These are phyloP conservation scores for Ephemerocybe angulata DNA, from an alignment of 768 basidiomycete species.

Conservation along the genomic window DNA sequence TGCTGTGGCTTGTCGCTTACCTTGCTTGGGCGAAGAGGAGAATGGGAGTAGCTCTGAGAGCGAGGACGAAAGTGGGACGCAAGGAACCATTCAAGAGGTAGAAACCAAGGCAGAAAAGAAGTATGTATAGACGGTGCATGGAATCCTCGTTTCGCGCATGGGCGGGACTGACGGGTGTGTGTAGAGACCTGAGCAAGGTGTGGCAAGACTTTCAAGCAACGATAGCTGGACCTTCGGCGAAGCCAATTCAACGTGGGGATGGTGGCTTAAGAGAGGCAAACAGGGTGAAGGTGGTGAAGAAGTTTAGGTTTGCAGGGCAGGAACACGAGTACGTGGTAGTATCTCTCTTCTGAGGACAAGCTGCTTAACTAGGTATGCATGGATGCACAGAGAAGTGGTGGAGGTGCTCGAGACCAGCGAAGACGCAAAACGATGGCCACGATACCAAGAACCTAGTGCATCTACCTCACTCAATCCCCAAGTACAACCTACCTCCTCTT, in stretches of 20 bases:
- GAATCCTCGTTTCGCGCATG: neutral
- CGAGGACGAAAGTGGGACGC: constrained; percentile 4
- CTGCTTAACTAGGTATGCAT: constrained; percentile 6
- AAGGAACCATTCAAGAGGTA: constrained; percentile 11
- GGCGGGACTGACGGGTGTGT: neutral
- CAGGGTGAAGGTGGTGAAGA: constrained; percentile 65
- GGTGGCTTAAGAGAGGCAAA: constrained; percentile 31
- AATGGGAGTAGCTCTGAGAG: constrained; percentile 12
- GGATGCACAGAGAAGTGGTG: constrained; percentile 68
- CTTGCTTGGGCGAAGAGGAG: neutral
- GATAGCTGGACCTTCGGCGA: constrained; percentile 28
- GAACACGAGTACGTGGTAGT: constrained; percentile 54
- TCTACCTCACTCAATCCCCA: neutral
- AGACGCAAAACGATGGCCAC: constrained; percentile 76
- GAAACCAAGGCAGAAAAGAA: constrained; percentile 43
- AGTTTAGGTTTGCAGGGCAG: constrained; percentile 74
- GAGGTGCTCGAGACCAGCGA: constrained; percentile 70
- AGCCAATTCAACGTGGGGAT: constrained; percentile 14
- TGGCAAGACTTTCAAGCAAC: constrained; percentile 73
- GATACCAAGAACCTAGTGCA: constrained; percentile 21
- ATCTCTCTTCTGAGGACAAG: neutral
- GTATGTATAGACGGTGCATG: constrained; percentile 23
- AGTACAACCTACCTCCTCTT: neutral
- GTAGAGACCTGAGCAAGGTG: constrained; percentile 56
- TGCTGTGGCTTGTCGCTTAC: neutral